Base-by-base conservation (phyloP, 1,139 yeast genomes). In the Zygoascus meyerae region DNA sequence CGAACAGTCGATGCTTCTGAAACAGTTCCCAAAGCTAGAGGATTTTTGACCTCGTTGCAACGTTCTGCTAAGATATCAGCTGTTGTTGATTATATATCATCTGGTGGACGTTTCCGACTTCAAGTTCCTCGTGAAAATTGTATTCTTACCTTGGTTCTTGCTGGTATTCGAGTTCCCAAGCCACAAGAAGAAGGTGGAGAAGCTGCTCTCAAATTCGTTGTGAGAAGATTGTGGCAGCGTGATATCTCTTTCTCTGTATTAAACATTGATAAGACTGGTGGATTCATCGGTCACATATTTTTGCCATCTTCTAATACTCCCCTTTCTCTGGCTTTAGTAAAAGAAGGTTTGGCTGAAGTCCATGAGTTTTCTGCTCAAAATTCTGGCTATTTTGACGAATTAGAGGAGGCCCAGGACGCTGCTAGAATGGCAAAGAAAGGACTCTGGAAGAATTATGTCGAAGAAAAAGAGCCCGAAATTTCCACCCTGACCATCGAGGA, bases 1-100 rank as follows among this genome's bases (percentile, higher is more conserved):
- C 74, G 87, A 56, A 68, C 81, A 37, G 84, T 85, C 36, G 94
- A 87, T 63, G 95, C 95, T 2, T 83, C 92, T 10, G 95, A 85
- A 62, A 78, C 75, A 54, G 72, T 75, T 7, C 69, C 81, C 46
- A 79, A 86, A 59, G 89, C 95, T 34, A 81, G 80, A 55, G 81
- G 90, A 2, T 86, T 82, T 61, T 70, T 85, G 58, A 75, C 83
- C 51, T 79, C 86, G 1, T 77, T 86, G 57, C 79, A 77, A 59
- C 78, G 83, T 57, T 82, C 83, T 66, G 75, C 79, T 26, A 73
- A 78, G 54, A 74, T 85, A 46, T 68, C 81, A 17, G 87, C 79
- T 44, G 76, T 79, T 53, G 89, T 86, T 32, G 95, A 87, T 52
- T 82, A 73, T 58, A 79, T 86, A 42, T 72, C 81, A 15, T 71